Conservation (phyloP, 345 rosid species). For the Arabidopsis arenosa region DNA sequence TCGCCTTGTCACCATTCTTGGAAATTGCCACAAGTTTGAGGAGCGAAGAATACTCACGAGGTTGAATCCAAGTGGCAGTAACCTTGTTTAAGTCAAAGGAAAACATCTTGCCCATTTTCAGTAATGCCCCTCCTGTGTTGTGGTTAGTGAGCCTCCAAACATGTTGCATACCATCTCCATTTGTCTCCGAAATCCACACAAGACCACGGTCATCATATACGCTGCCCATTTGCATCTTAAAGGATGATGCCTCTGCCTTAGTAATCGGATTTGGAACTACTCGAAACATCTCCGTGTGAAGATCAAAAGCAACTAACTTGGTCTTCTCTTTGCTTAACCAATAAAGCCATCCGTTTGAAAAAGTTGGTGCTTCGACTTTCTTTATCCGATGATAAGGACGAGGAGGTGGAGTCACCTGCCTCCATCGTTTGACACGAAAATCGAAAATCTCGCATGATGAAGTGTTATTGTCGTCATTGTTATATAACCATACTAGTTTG, state of each 20-base stretch:
- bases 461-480: not conserved
- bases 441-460: not conserved
- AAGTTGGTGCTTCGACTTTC: not conserved
- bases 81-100: too few species aligned
- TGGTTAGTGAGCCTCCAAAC: conserved; percentile 20
- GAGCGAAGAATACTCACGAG: too few species aligned
- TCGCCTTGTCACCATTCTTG: too few species aligned
- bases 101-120: not conserved
- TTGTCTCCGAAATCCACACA: not conserved
- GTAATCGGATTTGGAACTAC: not conserved
- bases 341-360: conserved; percentile 22
- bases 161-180: conserved; percentile 4
- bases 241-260: not conserved
- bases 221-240: not conserved
- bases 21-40: too few species aligned
- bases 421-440: conserved; percentile 4
- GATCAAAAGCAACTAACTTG: conserved; percentile 20
- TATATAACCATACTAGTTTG: conserved; percentile 6
- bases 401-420: not conserved
- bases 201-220: not conserved
- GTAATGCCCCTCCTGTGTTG: not conserved
- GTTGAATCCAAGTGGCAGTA: too few species aligned
- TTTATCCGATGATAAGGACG: not conserved
- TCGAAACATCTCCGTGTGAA: conserved; percentile 13
- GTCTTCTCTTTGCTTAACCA: not conserved